A percentile compares a stretch with the other conserved stretches of the same genome.
phyloP scores from a whole-genome alignment of 2,329 filamentous ascomycete species.

The Coniochaeta sp. region DNA sequence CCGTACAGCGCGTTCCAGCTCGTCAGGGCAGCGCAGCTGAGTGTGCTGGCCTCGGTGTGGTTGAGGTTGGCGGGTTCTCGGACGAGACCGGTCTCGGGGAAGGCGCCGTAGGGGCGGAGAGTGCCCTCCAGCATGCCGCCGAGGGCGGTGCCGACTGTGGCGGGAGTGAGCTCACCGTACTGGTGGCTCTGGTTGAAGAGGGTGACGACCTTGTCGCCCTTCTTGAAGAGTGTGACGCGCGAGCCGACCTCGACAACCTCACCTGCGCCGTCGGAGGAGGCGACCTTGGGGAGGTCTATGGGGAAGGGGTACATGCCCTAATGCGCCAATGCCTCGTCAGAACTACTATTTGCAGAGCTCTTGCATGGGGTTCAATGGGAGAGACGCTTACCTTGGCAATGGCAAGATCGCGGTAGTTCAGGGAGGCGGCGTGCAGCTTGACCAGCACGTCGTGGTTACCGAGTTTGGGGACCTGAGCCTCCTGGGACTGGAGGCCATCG shows the following conservation, averaged over 20 bases:
- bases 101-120: slow-evolving; percentile 60
- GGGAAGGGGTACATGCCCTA: slow-evolving; percentile 40
- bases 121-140: slow-evolving; percentile 63
- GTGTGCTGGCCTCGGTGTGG: slow-evolving; percentile 46
- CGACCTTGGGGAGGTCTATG: slow-evolving; percentile 33
- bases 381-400: slow-evolving; percentile 28
- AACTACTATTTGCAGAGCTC: too few species aligned
- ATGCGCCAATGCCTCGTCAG: neutral
- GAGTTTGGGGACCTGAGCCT: slow-evolving; percentile 48
- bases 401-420: slow-evolving; percentile 49
- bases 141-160: slow-evolving; percentile 39
- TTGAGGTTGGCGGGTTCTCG: slow-evolving; percentile 49
- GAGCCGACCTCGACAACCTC: slow-evolving; percentile 44
- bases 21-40: slow-evolving; percentile 54
- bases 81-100: slow-evolving; percentile 62
- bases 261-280: slow-evolving; percentile 47
- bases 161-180: slow-evolving; percentile 29
- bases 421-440: slow-evolving; percentile 47
- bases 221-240: slow-evolving; percentile 38
- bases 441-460: slow-evolving; percentile 69
- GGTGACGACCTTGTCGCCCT: slow-evolving; percentile 49
- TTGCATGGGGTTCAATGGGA: neutral
- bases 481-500: slow-evolving; percentile 49
- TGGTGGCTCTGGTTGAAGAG: slow-evolving; percentile 55
- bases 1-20: slow-evolving; percentile 62